A percentile compares a stretch with the other conserved stretches of the same genome.
These are phyloP conservation scores for Umbelopsis sp. DNA, from an alignment of 371 early-diverging fungal species.

Conservation along the genomic window DNA sequence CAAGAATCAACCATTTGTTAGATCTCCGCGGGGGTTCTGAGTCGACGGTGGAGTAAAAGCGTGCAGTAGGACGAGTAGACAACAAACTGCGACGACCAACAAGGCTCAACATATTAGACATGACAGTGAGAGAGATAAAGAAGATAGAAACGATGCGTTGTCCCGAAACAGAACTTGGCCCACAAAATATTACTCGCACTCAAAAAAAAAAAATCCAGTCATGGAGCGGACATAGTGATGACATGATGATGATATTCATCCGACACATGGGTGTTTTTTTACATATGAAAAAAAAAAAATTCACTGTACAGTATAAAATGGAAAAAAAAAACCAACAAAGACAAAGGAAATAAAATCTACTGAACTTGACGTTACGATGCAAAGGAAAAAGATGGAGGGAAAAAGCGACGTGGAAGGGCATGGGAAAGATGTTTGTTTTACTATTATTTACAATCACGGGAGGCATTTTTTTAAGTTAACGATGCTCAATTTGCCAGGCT, in stretches of 20 bases:
- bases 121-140: background rate
- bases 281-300: too few relatives aligned
- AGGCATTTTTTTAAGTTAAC: background rate
- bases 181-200: background rate
- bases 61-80: background rate
- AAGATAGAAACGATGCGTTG: background rate
- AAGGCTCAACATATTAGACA: conserved; percentile 15
- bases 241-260: conserved; percentile 1
- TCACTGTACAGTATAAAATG: too few relatives aligned
- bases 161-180: background rate
- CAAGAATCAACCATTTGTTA: conserved; percentile 10
- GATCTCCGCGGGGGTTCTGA: conserved; percentile 17
- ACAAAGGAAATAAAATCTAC: too few relatives aligned
- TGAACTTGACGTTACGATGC: background rate
- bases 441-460: too few relatives aligned
- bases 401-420: background rate
- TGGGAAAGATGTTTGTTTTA: too few relatives aligned
- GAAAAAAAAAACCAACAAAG: too few relatives aligned
- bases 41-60: conserved; percentile 13
- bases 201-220: background rate
- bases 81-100: conserved; percentile 4
- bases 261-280: background rate
- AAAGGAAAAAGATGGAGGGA: background rate
- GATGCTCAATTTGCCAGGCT: conserved; percentile 11
- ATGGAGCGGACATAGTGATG: background rate